A percentile compares a stretch with the other conserved stretches of the same genome.
Evolutionary conservation across 768 basidiomycete species (phyloP).

Genomic region (Rhizopogon vinicolor): DNA sequence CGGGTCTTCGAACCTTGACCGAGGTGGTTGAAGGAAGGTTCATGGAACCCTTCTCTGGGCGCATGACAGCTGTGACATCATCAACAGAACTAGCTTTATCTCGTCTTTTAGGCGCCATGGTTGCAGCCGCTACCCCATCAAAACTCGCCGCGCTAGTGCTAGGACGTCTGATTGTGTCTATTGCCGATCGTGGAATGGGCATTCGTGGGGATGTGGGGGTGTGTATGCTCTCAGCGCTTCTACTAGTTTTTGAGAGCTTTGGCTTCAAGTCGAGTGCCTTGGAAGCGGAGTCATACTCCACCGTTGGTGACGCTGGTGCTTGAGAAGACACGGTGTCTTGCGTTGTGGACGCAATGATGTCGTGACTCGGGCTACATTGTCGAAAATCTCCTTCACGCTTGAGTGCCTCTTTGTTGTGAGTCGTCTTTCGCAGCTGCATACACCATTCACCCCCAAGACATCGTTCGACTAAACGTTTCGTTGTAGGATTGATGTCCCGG

Average conservation of each 20-base stretch:
- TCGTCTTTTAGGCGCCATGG: conserved; percentile 12
- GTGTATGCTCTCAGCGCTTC: conserved; percentile 61
- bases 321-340: conserved; percentile 24
- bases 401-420: conserved; percentile 22
- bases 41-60: conserved; percentile 14
- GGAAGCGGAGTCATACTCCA: conserved; percentile 16
- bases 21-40: conserved; percentile 13
- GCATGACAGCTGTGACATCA: conserved; percentile 14
- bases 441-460: conserved; percentile 89
- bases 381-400: conserved; percentile 25
- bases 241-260: conserved; percentile 55
- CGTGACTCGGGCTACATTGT: conserved; percentile 40
- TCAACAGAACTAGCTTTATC: conserved; percentile 25
- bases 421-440: conserved; percentile 52
- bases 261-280: conserved; percentile 23
- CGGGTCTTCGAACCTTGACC: conserved; percentile 40
- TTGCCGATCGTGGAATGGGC: conserved; percentile 27
- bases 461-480: conserved; percentile 85
- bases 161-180: conserved; percentile 35
- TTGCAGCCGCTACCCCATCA: conserved; percentile 23
- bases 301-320: conserved; percentile 9
- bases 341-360: conserved; percentile 33
- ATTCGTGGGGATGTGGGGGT: conserved; percentile 17
- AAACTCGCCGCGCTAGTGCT: conserved; percentile 33
- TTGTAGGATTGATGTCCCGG: conserved; percentile 82